A percentile compares a stretch with the other conserved stretches of the same genome.
Conservation (phyloP, 1,284 basidiomycete species). For the Laetiporus sulphureus region DNA sequence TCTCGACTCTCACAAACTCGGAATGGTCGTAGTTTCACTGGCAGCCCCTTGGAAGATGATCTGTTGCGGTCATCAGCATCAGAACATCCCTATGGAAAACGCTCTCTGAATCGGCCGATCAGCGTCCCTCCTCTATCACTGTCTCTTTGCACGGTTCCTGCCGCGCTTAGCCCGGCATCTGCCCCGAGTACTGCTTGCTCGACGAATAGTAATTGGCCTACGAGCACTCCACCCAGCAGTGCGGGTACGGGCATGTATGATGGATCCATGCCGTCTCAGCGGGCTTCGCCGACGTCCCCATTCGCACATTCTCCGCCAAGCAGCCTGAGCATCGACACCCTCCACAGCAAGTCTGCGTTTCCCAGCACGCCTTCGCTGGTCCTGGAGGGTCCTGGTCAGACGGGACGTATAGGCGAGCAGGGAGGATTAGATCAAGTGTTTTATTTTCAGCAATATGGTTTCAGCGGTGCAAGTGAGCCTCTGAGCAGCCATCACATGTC, state of each 20-base stretch:
- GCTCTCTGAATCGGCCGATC: slow-evolving; percentile 23
- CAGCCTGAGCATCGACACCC: slow-evolving; percentile 13
- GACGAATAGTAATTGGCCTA: slow-evolving; percentile 27
- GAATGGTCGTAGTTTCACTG: slow-evolving; percentile 16
- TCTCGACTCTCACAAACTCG: slow-evolving; percentile 17
- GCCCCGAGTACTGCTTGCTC: slow-evolving; percentile 29
- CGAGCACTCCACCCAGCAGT: slow-evolving; percentile 20
- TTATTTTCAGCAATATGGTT: slow-evolving; percentile 19
- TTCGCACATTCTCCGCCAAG: slow-evolving; percentile 15
- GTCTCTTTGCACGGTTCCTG: slow-evolving; percentile 15
- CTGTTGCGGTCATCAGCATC: slow-evolving; percentile 12
- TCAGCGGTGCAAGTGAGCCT: slow-evolving; percentile 14
- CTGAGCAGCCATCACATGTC: slow-evolving; percentile 13
- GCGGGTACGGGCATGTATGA: slow-evolving; percentile 20
- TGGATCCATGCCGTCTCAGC: slow-evolving; percentile 14
- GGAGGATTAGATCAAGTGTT: slow-evolving; percentile 7
- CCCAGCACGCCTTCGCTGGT: slow-evolving; percentile 13
- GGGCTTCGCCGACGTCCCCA: slow-evolving; percentile 20
- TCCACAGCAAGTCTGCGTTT: slow-evolving; percentile 11
- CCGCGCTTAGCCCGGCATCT: slow-evolving; percentile 17
- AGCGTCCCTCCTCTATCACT: slow-evolving; percentile 26
- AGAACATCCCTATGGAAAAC: slow-evolving; percentile 18
- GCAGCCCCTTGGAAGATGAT: slow-evolving; percentile 19
- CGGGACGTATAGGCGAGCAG: slow-evolving; percentile 8
- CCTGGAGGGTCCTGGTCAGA: slow-evolving; percentile 12